Percentiles rank a stretch among this genome's conserved stretches.
phyloP scores from a whole-genome alignment of 2,329 filamentous ascomycete species.

The Neonectria sp. region DNA sequence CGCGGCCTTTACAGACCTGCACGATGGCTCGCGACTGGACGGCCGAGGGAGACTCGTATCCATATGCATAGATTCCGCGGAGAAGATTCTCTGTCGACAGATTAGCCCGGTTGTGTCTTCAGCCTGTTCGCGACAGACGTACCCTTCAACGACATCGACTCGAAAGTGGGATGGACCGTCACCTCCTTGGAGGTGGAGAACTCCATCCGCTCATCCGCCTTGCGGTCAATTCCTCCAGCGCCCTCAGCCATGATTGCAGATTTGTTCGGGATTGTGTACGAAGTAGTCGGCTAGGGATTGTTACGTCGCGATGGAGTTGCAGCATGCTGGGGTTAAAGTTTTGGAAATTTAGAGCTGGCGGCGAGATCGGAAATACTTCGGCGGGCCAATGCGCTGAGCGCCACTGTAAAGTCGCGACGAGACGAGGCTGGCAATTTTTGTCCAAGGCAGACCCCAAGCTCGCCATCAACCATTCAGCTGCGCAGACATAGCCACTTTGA shows the following conservation, averaged over 20 bases:
- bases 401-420: conserved; percentile 48
- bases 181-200: conserved; percentile 99
- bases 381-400: conserved; percentile 36
- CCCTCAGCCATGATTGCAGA: conserved; percentile 84
- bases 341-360: conserved; percentile 42
- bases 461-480: conserved; percentile 3
- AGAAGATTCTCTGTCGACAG: conserved; percentile 82
- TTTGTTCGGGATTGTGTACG: conserved; percentile 17
- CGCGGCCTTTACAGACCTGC: conserved; percentile 98
- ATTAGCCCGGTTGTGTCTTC: conserved; percentile 31
- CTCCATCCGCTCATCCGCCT: conserved; percentile 96
- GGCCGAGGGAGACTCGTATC: conserved; percentile 97
- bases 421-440: conserved; percentile 49
- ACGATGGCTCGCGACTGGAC: conserved; percentile 99
- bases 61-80: conserved; percentile 97
- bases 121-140: conserved; percentile 38
- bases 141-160: conserved; percentile 96
- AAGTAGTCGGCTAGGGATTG: conserved; percentile 13
- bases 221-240: conserved; percentile 83
- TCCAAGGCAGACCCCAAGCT: conserved; percentile 24
- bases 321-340: conserved; percentile 44
- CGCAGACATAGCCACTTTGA: conserved; percentile 7
- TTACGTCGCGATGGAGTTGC: conserved; percentile 35
- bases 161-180: conserved; percentile 92
- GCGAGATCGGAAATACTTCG: conserved; percentile 51